phyloP scores from a whole-genome alignment of 495 filamentous ascomycete species.

The Pyronema omphalodes region DNA sequence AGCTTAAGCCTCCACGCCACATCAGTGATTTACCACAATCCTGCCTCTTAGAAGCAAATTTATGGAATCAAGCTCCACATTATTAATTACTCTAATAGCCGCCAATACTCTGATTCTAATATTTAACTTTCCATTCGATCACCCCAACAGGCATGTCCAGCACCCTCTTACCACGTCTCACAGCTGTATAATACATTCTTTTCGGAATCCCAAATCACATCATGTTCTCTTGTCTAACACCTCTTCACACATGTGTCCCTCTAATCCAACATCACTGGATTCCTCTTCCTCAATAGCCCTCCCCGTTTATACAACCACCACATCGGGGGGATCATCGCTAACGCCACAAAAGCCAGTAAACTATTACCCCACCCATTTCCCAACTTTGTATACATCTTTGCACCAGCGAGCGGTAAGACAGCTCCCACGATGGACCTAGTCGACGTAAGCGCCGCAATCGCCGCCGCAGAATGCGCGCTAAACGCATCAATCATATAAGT shows the following conservation, averaged over 20 bases:
- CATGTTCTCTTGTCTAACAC: not conserved
- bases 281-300: conserved; percentile 31
- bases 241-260: not conserved
- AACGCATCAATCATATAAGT: conserved; percentile 44
- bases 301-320: conserved; percentile 36
- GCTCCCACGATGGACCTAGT: conserved; percentile 37
- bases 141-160: no score
- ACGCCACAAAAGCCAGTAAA: conserved; percentile 35
- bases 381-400: conserved; percentile 34
- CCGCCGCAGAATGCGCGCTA: conserved; percentile 40
- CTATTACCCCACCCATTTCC: conserved; percentile 43
- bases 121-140: no score
- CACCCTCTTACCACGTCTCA: no score
- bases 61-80: no score
- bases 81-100: no score
- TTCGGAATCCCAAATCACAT: no score
- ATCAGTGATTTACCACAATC: no score
- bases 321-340: conserved; percentile 34
- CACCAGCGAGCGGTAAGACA: conserved; percentile 36
- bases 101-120: no score
- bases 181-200: no score
- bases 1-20: no score
- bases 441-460: conserved; percentile 37
- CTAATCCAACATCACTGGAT: conserved; percentile 24
- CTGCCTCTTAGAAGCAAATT: no score